Percentiles rank a stretch among this genome's conserved stretches.
These are phyloP conservation scores for Melaleuca quinquenervia DNA, from an alignment of 345 rosid species.

Conservation along the genomic window DNA sequence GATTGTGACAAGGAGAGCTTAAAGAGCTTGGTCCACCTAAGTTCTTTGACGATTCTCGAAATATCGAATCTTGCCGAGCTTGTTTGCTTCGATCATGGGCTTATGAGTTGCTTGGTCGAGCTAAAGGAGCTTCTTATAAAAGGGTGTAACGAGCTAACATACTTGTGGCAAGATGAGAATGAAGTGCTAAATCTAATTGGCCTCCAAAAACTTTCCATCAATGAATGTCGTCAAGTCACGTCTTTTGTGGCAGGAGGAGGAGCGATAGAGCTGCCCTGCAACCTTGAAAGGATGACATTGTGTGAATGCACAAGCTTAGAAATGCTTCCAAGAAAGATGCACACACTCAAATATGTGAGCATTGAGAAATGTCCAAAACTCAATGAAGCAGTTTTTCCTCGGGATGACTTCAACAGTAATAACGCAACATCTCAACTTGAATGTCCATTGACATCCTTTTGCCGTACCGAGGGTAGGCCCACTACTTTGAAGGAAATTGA, in stretches of 20 bases:
- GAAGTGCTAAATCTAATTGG: background rate
- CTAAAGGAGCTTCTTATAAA: background rate
- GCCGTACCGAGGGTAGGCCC: too few relatives aligned
- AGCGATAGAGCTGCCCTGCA: background rate
- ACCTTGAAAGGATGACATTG: background rate
- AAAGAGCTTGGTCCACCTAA: fast-evolving
- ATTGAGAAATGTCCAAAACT: fast-evolving
- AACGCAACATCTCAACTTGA: background rate
- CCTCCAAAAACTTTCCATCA: fast-evolving
- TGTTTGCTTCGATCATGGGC: fast-evolving
- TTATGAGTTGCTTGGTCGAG: background rate
- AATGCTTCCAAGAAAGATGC: background rate
- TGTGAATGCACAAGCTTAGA: background rate
- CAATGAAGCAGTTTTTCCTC: fast-evolving
- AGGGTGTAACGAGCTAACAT: fast-evolving
- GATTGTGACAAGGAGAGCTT: background rate
- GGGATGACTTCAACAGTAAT: fast-evolving
- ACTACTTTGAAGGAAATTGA: too few relatives aligned
- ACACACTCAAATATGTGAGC: fast-evolving
- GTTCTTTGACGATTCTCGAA: background rate
- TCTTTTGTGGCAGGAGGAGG: fast-evolving
- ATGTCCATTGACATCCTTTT: fast-evolving
- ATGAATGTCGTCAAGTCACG: fast-evolving
- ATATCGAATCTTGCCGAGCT: fast-evolving
- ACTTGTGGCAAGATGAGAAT: background rate